Conservation (phyloP, 305 asterid species). For the Plantago coronopus region DNA sequence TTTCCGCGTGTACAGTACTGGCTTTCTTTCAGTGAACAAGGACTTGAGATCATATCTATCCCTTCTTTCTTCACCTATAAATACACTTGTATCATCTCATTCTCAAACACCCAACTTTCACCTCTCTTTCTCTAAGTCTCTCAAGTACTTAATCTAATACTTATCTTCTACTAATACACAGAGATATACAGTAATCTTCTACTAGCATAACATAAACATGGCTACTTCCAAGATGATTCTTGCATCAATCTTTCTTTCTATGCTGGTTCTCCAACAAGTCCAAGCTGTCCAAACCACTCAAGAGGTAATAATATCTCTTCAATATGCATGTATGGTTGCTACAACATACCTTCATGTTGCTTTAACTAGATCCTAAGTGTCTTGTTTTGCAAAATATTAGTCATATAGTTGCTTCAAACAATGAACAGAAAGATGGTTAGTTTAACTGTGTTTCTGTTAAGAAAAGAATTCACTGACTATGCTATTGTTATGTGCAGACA, state of each 20-base stretch:
- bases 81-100: conserved; percentile 20
- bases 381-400: too few relatives aligned
- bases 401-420: too few relatives aligned
- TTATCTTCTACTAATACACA: too few relatives aligned
- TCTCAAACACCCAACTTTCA: conserved; percentile 10
- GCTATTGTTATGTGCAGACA: not conserved
- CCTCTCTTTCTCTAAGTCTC: not conserved
- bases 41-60: conserved; percentile 24
- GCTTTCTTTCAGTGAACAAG: not conserved
- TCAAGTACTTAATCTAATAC: too few relatives aligned
- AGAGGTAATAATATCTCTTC: conserved; percentile 22
- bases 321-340: too few relatives aligned
- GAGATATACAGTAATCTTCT: too few relatives aligned
- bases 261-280: conserved; percentile 41
- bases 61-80: conserved; percentile 29
- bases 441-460: too few relatives aligned
- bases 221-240: conserved; percentile 38
- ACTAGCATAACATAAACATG: conserved; percentile 28
- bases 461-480: not conserved
- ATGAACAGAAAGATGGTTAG: too few relatives aligned
- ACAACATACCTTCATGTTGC: too few relatives aligned
- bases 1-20: conserved; percentile 20
- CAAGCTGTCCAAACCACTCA: conserved; percentile 46
- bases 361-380: too few relatives aligned
- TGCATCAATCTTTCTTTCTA: conserved; percentile 36